These are phyloP conservation scores for Ascocoryne sarcoides DNA, from an alignment of 2,329 filamentous ascomycete species.

Conservation along the genomic window DNA sequence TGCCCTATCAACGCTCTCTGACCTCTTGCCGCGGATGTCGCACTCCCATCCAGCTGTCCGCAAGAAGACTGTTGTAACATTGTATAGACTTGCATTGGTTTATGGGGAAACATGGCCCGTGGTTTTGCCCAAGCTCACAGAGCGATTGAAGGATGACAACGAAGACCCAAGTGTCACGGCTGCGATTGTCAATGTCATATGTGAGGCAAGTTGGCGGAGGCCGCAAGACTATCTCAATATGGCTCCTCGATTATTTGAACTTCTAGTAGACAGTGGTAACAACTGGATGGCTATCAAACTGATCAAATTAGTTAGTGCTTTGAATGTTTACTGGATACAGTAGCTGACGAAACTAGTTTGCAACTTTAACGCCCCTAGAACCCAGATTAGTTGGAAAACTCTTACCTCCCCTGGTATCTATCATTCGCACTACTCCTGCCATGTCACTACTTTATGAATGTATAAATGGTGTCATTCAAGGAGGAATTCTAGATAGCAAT, in stretches of 20 bases:
- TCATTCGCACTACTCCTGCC: conserved; percentile 88
- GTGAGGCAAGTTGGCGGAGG: conserved; percentile 87
- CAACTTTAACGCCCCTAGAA: conserved; percentile 85
- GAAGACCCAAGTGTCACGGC: conserved; percentile 92
- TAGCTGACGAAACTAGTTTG: conserved; percentile 60
- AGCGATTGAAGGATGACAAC: conserved; percentile 77
- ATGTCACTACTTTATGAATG: conserved; percentile 99
- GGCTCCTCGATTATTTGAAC: conserved; percentile 83
- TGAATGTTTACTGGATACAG: conserved; percentile 45
- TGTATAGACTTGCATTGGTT: conserved; percentile 90
- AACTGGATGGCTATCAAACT: conserved; percentile 99
- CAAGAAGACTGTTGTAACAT: conserved; percentile 92
- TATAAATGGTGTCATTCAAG: conserved; percentile 96
- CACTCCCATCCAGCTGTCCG: conserved; percentile 80
- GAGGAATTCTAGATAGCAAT: conserved; percentile 78
- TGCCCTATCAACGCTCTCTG: conserved; percentile 78
- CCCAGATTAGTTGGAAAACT: conserved; percentile 87
- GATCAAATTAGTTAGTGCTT: conserved; percentile 71
- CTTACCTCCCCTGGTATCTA: conserved; percentile 78
- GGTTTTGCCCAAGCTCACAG: conserved; percentile 96
- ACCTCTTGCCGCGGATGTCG: conserved; percentile 75
- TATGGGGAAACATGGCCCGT: conserved; percentile 89
- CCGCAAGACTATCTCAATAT: conserved; percentile 90
- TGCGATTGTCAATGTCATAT: conserved; percentile 93
- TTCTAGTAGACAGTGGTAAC: conserved; percentile 84